Evolutionary conservation across 345 rosid species (phyloP), one percentile per base, ranked within the genome.

Genomic region (Reutealis trisperma): DNA sequence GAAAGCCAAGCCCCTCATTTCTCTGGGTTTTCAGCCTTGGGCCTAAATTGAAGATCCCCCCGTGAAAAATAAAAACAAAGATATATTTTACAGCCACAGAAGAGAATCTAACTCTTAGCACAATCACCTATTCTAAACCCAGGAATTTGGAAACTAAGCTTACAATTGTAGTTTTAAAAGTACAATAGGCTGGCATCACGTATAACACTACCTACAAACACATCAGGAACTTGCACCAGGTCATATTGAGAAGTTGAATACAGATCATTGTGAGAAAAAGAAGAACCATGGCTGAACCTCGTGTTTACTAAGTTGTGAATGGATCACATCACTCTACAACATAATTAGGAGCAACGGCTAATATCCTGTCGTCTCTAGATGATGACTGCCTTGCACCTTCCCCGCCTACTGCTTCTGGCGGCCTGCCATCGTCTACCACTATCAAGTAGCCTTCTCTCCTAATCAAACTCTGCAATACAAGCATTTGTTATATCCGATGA

Each of bases 271-370:
- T 16, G 21, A 30, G 14, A 54, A 67, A 34, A 37, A 0, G 19
- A 22, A 16, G 14, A 11, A 5, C 22, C 1, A 1, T 54, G 59
- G n/a, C 32, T 8, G 49, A 61, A 37, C 42, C 4, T 16, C 2
- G 18, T 54, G 72, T 37, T 45, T 74, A n/a, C 45, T 5, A 11
- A 18, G 18, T 30, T 27, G 45, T 57, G 47, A 47, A 76, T 18
- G 60, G 27, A 79, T 51, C 25, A 71, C 54, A 78, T 88, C 86
- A 94, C 52, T 94, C 98, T 11, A 88, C 83, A 42, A 89, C 91
- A 74, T 86, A 95, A 78, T 95, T 95, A 18, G 99, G 97, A 70
- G 96, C 92, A 71, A 93, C 99, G 1, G 93, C 96, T 78, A 95
- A 81, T 63, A 93, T 93, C 81, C 98, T 88, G 84, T 86, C 88